Conservation (phyloP, 305 asterid genomes). For the Stenogyne calaminthoides region DNA sequence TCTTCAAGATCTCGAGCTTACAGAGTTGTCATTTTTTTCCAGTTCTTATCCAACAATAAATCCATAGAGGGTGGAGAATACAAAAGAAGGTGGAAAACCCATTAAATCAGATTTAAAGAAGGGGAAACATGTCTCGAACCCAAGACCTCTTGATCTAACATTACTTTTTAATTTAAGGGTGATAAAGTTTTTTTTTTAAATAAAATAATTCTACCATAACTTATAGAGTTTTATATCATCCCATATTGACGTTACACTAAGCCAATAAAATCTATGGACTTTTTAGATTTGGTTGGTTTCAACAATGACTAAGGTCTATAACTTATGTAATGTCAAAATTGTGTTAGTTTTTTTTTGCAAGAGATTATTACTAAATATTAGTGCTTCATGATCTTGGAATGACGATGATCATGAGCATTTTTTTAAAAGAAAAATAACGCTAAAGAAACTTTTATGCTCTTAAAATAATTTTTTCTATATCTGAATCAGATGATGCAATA, state of each 20-base stretch:
- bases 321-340: not conserved
- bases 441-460: slow-evolving; percentile 12
- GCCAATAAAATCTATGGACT: not conserved
- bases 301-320: not conserved
- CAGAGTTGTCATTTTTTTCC: too few relatives aligned
- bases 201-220: too few relatives aligned
- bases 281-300: not conserved
- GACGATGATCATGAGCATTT: slow-evolving; percentile 11
- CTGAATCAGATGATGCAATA: slow-evolving; percentile 1
- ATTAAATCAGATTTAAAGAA: too few relatives aligned
- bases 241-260: not conserved
- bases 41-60: too few relatives aligned
- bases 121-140: too few relatives aligned
- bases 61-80: too few relatives aligned
- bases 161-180: too few relatives aligned
- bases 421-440: not conserved
- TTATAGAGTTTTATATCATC: not conserved
- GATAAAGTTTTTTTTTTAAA: too few relatives aligned
- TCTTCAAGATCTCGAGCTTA: too few relatives aligned
- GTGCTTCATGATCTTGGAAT: slow-evolving; percentile 23
- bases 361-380: not conserved
- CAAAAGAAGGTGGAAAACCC: too few relatives aligned
- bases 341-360: not conserved
- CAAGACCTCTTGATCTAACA: too few relatives aligned
- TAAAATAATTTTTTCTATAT: not conserved